These are phyloP conservation scores for Babesia microti DNA, from an alignment of 169 alveolate species.

Conservation along the genomic window DNA sequence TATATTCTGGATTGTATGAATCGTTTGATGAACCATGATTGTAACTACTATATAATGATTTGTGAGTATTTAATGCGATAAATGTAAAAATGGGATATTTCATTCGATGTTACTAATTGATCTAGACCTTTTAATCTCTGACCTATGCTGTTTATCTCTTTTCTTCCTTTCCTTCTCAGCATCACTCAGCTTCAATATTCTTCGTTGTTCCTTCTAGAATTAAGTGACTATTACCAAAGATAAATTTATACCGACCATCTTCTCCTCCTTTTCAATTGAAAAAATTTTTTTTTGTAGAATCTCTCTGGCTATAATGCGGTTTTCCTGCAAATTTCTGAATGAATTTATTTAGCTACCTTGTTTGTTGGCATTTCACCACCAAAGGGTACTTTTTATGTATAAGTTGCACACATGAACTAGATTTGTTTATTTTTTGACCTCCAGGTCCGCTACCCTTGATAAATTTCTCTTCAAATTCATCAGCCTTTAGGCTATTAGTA, in stretches of 20 bases:
- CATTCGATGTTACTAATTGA: slow-evolving; percentile 12
- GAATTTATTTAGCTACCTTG: slow-evolving; percentile 42
- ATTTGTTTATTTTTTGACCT: slow-evolving; percentile 77
- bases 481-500: no score
- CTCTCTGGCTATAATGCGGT: slow-evolving; percentile 55
- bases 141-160: slow-evolving; percentile 46
- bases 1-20: no score
- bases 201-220: slow-evolving; percentile 49
- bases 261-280: slow-evolving; percentile 13
- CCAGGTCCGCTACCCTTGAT: slow-evolving; percentile 77
- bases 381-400: slow-evolving; percentile 17
- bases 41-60: no score
- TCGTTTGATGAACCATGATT: no score
- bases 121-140: slow-evolving; percentile 52
- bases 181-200: slow-evolving; percentile 44
- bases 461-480: slow-evolving; percentile 55
- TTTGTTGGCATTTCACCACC: slow-evolving; percentile 14
- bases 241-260: slow-evolving; percentile 3
- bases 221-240: slow-evolving; percentile 1
- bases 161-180: slow-evolving; percentile 44
- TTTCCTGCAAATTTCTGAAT: slow-evolving; percentile 46
- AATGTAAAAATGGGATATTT: no score
- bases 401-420: slow-evolving; percentile 70
- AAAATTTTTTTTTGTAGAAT: slow-evolving; percentile 34
- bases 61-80: no score